Conservation (phyloP, 2,329 filamentous ascomycete species). For the Fusarium multiceps region DNA sequence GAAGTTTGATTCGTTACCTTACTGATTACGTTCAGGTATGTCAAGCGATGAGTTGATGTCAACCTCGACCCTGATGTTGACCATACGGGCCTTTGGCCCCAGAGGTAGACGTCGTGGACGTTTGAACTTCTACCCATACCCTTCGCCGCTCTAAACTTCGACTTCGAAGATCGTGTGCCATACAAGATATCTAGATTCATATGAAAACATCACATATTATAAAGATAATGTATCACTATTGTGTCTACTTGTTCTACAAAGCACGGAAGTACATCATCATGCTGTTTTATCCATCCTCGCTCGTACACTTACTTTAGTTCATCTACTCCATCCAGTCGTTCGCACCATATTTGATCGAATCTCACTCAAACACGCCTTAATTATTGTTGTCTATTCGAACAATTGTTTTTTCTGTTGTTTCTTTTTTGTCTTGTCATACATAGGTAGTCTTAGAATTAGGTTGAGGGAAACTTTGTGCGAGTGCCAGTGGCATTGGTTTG, state of each 20-base stretch:
- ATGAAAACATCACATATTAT: background rate
- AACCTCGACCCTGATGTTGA: background rate
- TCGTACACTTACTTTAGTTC: background rate
- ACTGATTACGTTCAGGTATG: conserved; percentile 18
- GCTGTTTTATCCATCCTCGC: background rate
- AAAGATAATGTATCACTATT: background rate
- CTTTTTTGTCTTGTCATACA: background rate
- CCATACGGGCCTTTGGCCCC: background rate
- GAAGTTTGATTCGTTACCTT: background rate
- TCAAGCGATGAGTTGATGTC: background rate
- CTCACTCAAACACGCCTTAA: background rate
- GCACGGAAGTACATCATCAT: too few relatives aligned
- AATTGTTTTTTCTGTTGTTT: background rate
- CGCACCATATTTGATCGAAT: background rate
- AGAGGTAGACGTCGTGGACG: background rate
- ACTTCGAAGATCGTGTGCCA: background rate
- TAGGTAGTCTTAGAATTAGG: background rate
- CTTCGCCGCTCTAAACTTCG: background rate
- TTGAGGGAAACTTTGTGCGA: background rate
- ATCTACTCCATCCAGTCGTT: background rate
- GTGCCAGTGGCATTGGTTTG: background rate
- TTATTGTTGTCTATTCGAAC: background rate
- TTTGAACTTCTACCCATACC: background rate
- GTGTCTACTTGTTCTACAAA: background rate
- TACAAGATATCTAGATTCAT: background rate